These are phyloP conservation scores for Penicillium sp. DNA, from an alignment of 2,329 filamentous ascomycete genomes.

Conservation along the genomic window DNA sequence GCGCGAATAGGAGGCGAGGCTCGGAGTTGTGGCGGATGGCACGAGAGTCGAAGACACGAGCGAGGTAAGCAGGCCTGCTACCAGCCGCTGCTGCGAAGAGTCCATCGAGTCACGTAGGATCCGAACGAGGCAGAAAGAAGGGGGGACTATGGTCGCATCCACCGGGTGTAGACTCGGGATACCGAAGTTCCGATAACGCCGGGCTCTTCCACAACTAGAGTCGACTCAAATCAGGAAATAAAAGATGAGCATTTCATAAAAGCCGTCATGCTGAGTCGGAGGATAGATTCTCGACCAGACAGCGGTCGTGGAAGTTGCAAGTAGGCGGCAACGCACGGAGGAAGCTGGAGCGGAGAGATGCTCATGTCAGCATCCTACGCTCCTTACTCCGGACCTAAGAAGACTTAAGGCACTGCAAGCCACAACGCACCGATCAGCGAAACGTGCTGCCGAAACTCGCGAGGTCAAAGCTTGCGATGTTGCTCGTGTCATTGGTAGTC, in stretches of 20 bases:
- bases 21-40: conserved; percentile 17
- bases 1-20: conserved; percentile 16
- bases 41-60: conserved; percentile 24
- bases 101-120: conserved; percentile 21
- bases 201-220: conserved; percentile 7
- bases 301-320: conserved; percentile 8
- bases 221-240: conserved; percentile 8
- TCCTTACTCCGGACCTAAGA: conserved; percentile 10
- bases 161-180: conserved; percentile 3
- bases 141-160: not conserved
- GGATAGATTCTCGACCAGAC: conserved; percentile 3
- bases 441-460: conserved; percentile 1
- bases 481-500: conserved; percentile 11
- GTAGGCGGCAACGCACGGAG: conserved; percentile 11
- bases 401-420: not conserved
- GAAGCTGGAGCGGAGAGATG: conserved; percentile 17
- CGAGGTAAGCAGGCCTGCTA: conserved; percentile 28
- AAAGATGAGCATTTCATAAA: conserved; percentile 15
- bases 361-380: conserved; percentile 21
- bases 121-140: not conserved
- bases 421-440: not conserved
- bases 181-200: conserved; percentile 5
- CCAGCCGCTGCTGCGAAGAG: conserved; percentile 23
- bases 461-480: conserved; percentile 13
- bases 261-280: conserved; percentile 15